Percentiles rank a stretch among this genome's conserved stretches.
These are phyloP conservation scores for Trametes elegans DNA, from an alignment of 768 basidiomycete species.

Conservation along the genomic window DNA sequence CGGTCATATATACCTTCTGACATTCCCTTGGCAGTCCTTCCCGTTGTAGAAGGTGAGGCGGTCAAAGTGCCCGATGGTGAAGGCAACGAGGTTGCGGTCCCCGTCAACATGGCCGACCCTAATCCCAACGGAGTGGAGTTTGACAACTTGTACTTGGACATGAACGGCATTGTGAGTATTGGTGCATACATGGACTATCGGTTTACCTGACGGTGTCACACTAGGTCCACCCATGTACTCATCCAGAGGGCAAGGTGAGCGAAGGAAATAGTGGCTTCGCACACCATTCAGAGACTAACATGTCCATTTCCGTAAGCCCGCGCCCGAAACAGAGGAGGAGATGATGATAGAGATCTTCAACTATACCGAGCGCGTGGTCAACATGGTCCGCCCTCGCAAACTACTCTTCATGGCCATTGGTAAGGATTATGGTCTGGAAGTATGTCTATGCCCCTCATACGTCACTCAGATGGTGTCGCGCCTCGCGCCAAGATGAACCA, in stretches of 20 bases:
- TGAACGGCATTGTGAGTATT: conserved; percentile 92
- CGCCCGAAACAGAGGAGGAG: conserved; percentile 96
- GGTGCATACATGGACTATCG: not conserved
- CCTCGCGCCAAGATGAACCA: conserved; percentile 99
- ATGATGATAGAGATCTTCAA: conserved; percentile 99
- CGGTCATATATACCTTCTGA: not conserved
- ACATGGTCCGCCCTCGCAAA: conserved; percentile 94
- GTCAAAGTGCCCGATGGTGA: conserved; percentile 62
- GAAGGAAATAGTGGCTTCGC: conserved; percentile 15
- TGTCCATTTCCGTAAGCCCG: conserved; percentile 62
- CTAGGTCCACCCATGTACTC: conserved; percentile 97
- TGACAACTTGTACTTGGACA: conserved; percentile 96
- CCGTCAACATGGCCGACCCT: conserved; percentile 71
- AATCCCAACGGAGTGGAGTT: conserved; percentile 98
- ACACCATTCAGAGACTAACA: not conserved
- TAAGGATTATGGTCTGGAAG: conserved; percentile 29
- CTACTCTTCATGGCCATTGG: conserved; percentile 98
- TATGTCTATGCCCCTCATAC: not conserved
- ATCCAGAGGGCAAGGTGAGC: conserved; percentile 89
- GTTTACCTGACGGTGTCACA: not conserved
- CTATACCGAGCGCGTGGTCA: conserved; percentile 96
- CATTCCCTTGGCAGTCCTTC: conserved; percentile 46
- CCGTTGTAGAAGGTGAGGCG: conserved; percentile 86
- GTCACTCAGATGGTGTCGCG: conserved; percentile 81
- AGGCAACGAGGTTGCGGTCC: conserved; percentile 66